A percentile compares a stretch with the other conserved stretches of the same genome.
Evolutionary conservation across 1,284 basidiomycete species (phyloP).

Genomic region (Cryptococcus deneoformans): DNA sequence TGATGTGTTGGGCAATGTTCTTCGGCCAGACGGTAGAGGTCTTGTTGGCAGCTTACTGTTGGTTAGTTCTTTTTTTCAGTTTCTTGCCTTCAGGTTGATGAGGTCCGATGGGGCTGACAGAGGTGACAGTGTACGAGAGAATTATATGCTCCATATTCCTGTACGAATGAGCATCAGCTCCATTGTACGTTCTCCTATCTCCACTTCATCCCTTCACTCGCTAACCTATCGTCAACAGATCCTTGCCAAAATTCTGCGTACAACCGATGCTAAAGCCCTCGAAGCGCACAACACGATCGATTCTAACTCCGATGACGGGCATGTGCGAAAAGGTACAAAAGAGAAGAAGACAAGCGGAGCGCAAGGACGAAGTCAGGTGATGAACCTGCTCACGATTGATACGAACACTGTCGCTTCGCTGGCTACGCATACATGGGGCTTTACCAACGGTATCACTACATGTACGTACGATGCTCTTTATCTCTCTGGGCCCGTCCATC

Average conservation of each 20-base stretch:
- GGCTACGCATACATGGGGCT: conserved; percentile 33
- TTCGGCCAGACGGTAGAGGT: conserved; percentile 34
- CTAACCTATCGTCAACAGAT: conserved; percentile 23
- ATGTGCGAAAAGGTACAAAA: no score
- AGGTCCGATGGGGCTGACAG: conserved; percentile 37
- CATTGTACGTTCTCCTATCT: conserved; percentile 25
- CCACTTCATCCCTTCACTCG: not conserved
- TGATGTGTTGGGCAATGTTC: conserved; percentile 46
- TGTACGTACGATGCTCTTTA: conserved; percentile 20
- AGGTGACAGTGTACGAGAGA: conserved; percentile 41
- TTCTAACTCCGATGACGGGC: conserved; percentile 10
- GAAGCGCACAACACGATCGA: conserved; percentile 38
- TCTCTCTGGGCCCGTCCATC: not conserved
- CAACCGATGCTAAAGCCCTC: conserved; percentile 41
- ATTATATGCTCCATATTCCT: conserved; percentile 42
- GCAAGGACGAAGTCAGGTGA: conserved; percentile 38
- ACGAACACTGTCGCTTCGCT: conserved; percentile 31
- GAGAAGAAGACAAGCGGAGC: conserved; percentile 15
- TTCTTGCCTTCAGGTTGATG: conserved; percentile 3
- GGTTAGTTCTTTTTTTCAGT: conserved; percentile 10
- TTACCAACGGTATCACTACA: conserved; percentile 36
- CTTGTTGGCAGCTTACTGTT: conserved; percentile 23
- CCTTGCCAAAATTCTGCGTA: conserved; percentile 43
- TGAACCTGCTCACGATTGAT: conserved; percentile 48
- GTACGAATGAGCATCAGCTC: conserved; percentile 38